Conservation (phyloP, 78 protist species). For the Protostelium mycophagum region DNA sequence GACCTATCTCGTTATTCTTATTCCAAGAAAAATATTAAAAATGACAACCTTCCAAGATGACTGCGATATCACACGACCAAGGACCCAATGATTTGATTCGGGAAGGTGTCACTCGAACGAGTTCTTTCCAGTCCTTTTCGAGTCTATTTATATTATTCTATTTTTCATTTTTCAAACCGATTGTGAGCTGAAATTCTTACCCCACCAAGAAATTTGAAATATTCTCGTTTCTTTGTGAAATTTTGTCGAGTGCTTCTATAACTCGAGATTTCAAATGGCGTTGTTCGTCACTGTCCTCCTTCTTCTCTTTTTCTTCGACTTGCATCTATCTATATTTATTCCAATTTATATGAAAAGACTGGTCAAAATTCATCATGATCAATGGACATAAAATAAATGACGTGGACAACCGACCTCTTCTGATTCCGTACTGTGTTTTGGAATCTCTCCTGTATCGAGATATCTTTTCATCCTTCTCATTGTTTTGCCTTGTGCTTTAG, state of each 20-base stretch:
- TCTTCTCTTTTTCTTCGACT: neutral
- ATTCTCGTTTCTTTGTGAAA: neutral
- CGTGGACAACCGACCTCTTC: too few relatives aligned
- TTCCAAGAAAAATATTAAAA: neutral
- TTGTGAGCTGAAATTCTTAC: neutral
- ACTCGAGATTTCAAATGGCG: too few relatives aligned
- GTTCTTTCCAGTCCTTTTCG: neutral
- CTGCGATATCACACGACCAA: neutral
- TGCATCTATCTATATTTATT: neutral
- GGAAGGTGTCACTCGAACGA: neutral
- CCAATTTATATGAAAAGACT: too few relatives aligned
- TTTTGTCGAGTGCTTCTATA: neutral
- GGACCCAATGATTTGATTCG: neutral
- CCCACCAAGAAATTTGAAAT: neutral
- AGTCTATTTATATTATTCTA: neutral
- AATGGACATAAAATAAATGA: too few relatives aligned
- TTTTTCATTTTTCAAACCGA: too few relatives aligned
- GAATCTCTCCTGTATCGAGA: neutral
- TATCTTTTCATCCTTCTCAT: neutral
- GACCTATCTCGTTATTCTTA: neutral
- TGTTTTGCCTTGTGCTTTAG: neutral
- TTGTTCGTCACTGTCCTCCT: too few relatives aligned
- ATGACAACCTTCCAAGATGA: neutral
- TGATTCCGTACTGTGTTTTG: too few relatives aligned
- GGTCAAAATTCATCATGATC: too few relatives aligned